Conservation (phyloP, 257 asterid species). For the Solanum paucissectum region DNA sequence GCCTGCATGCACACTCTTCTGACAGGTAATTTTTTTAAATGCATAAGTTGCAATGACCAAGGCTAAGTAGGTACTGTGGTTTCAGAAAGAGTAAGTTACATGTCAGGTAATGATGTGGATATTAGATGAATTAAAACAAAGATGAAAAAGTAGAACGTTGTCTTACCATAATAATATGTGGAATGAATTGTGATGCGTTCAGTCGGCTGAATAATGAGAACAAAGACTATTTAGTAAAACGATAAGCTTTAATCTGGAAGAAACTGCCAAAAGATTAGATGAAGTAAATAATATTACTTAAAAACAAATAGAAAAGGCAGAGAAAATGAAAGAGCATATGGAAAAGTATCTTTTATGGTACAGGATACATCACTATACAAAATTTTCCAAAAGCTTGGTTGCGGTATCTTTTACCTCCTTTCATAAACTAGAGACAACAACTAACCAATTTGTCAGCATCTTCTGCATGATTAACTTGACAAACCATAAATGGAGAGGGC, state of each 20-base stretch:
- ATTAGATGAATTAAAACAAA: neutral
- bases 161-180: constrained; percentile 86
- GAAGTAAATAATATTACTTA: neutral
- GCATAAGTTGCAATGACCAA: neutral
- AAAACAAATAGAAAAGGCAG: neutral
- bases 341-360: neutral
- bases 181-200: constrained; percentile 85
- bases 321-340: neutral
- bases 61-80: neutral
- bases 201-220: constrained; percentile 44
- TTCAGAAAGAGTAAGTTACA: neutral
- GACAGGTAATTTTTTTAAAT: neutral
- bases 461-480: neutral
- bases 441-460: neutral
- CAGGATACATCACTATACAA: neutral
- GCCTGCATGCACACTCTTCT: neutral
- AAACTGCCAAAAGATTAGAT: neutral
- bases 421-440: neutral
- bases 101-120: neutral
- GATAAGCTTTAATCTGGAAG: neutral
- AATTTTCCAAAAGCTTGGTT: neutral
- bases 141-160: neutral
- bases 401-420: neutral
- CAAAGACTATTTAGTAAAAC: constrained; percentile 6
- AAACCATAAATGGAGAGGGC: neutral